phyloP scores from a whole-genome alignment of 148 eudicot genomes.

The Rhododendron henanense region DNA sequence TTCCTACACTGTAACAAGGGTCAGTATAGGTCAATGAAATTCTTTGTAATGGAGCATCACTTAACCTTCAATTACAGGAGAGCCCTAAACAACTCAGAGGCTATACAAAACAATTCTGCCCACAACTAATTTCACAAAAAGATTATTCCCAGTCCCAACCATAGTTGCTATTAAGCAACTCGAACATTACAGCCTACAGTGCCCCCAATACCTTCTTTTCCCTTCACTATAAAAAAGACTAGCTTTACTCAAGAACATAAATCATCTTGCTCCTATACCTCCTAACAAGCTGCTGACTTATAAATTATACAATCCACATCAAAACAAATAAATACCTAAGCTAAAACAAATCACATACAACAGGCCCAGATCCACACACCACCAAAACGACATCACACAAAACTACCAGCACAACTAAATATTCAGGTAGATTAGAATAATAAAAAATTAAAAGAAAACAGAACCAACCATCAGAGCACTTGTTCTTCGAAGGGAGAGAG shows the following conservation, averaged over 20 bases:
- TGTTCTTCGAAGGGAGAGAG: constrained; percentile 32
- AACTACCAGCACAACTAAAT: neutral
- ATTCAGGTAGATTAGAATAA: neutral
- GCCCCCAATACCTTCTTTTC: neutral
- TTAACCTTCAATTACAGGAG: neutral
- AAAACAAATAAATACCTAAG: neutral
- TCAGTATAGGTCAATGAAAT: neutral
- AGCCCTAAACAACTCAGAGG: neutral
- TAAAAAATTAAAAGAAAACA: constrained; percentile 8
- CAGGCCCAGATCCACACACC: neutral
- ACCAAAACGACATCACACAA: neutral
- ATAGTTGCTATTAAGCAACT: neutral
- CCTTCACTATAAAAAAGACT: neutral
- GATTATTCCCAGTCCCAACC: neutral
- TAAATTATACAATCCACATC: neutral
- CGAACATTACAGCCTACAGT: neutral
- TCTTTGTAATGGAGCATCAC: neutral
- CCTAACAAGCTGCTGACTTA: neutral
- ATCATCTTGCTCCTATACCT: neutral
- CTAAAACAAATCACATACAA: neutral
- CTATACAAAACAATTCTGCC: neutral
- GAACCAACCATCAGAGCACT: constrained; percentile 60
- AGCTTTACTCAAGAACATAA: neutral
- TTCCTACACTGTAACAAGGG: neutral
- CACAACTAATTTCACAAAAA: neutral